Evolutionary conservation across 2,329 filamentous ascomycete species (phyloP).

Genomic region (Xylaria sp.): DNA sequence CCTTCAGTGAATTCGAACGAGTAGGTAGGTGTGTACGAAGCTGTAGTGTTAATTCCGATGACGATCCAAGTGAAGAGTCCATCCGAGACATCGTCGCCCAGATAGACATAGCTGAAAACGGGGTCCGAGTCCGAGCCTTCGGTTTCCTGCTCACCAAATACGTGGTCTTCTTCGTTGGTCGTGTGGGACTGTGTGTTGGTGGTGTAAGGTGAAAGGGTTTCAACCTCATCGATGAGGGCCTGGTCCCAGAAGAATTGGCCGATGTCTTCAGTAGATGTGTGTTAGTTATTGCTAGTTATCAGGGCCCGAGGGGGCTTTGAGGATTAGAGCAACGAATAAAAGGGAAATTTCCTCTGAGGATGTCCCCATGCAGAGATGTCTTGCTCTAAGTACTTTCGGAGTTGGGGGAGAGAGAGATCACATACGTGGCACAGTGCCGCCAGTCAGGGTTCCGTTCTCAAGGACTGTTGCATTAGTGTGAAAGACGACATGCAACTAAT

Average conservation of each 20-base stretch:
- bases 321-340: background rate
- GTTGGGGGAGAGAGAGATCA: background rate
- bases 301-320: background rate
- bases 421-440: slow-evolving; percentile 5
- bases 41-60: slow-evolving; percentile 22
- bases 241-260: slow-evolving; percentile 7
- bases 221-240: background rate
- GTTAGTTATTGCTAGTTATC: background rate
- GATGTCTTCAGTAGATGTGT: background rate
- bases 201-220: background rate
- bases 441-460: background rate
- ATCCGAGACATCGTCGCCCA: slow-evolving; percentile 21
- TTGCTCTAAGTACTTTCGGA: background rate
- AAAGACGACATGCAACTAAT: background rate
- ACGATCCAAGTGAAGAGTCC: slow-evolving; percentile 29
- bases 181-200: slow-evolving; percentile 2
- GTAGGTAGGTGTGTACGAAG: slow-evolving; percentile 25
- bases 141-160: slow-evolving; percentile 7
- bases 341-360: no score
- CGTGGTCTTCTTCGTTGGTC: background rate
- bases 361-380: background rate
- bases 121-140: background rate
- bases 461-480: background rate
- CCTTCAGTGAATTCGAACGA: slow-evolving; percentile 17
- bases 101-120: background rate